Conservation (phyloP, 805 yeast genomes). For the Cyberlindnera japonica region DNA sequence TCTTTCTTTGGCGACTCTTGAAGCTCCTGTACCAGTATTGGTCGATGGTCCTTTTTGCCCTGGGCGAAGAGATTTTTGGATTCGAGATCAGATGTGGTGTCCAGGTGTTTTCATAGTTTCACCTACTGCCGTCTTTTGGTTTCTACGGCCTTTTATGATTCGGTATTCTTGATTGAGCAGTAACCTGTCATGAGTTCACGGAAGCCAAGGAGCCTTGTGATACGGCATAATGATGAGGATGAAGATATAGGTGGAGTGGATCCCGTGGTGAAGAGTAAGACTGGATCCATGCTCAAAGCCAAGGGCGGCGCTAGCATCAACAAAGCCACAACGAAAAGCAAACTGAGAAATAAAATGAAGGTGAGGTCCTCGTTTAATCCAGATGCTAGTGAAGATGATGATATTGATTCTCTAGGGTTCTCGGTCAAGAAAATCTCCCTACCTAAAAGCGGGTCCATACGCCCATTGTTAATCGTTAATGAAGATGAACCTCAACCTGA, state of each 20-base stretch:
- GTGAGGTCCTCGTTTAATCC: background rate
- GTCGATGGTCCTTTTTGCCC: no score
- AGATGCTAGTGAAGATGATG: constrained; percentile 1
- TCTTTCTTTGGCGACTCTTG: no score
- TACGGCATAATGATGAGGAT: constrained; percentile 11
- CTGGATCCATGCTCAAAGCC: no score
- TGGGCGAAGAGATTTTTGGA: no score
- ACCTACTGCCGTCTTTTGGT: no score
- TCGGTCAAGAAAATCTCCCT: background rate
- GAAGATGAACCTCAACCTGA: background rate
- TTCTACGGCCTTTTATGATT: no score
- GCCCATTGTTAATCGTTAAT: background rate
- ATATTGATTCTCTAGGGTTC: background rate
- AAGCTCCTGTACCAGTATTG: no score
- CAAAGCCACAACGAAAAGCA: background rate
- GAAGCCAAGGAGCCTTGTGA: constrained; percentile 20
- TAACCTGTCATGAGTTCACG: constrained; percentile 10
- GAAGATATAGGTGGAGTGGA: constrained; percentile 3
- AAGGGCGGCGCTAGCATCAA: background rate
- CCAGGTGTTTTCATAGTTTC: no score
- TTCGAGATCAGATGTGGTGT: no score
- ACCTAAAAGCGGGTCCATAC: background rate
- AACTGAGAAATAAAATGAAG: background rate
- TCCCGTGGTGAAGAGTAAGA: constrained; percentile 1
- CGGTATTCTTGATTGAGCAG: no score